Conservation (phyloP, 1,139 yeast genomes). For the Blastobotrys malaysiensis region DNA sequence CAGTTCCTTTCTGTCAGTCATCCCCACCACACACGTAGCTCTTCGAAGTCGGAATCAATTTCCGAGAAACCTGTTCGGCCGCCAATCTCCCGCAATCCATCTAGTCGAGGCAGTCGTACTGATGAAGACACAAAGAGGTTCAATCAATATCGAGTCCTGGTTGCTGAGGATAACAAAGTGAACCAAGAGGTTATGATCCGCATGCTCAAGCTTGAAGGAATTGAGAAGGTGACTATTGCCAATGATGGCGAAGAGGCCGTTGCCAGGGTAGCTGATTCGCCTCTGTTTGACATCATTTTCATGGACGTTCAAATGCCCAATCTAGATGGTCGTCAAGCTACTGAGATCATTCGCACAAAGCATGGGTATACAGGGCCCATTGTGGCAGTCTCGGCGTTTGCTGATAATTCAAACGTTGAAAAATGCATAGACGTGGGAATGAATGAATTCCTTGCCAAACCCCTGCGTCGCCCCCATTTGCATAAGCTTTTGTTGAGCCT, state of each 20-base stretch:
- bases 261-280: constrained; percentile 41
- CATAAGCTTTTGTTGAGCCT: constrained; percentile 18
- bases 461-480: constrained; percentile 35
- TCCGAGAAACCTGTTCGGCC: constrained; percentile 16
- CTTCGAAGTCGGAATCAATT: not conserved
- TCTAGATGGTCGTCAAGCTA: constrained; percentile 82
- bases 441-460: constrained; percentile 87
- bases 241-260: constrained; percentile 91
- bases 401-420: constrained; percentile 82
- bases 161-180: constrained; percentile 93
- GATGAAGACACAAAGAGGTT: not conserved
- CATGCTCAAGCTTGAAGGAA: constrained; percentile 83
- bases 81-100: constrained; percentile 19
- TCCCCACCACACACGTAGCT: not conserved
- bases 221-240: constrained; percentile 66
- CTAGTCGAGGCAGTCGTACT: constrained; percentile 16
- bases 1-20: not conserved
- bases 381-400: constrained; percentile 92
- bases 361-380: constrained; percentile 62
- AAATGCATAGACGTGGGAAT: constrained; percentile 83
- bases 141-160: constrained; percentile 45
- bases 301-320: constrained; percentile 99
- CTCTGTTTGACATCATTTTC: constrained; percentile 61
- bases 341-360: constrained; percentile 60
- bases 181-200: constrained; percentile 90